Percentiles rank a stretch among this genome's conserved stretches.
Conservation (phyloP, 164 flowering plant species). For the Magnolia officinalis region DNA sequence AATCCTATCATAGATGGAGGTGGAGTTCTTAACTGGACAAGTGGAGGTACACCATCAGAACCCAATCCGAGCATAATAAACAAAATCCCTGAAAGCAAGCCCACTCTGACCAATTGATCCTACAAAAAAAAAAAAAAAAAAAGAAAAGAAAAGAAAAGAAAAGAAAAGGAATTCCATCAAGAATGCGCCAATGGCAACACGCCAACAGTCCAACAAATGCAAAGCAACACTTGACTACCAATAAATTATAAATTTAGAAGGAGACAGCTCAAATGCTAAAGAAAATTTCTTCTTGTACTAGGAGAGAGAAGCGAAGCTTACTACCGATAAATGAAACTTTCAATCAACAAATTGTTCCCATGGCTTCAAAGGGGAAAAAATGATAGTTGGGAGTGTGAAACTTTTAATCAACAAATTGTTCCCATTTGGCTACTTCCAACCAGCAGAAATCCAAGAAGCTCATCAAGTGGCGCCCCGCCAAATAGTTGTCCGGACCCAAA, state of each 20-base stretch:
- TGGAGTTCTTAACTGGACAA: slow-evolving; percentile 74
- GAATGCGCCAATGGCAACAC: neutral
- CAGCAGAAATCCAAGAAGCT: too few species aligned
- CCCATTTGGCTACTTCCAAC: too few species aligned
- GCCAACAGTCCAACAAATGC: neutral
- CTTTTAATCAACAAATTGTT: too few species aligned
- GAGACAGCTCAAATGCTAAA: neutral
- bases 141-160: too few species aligned
- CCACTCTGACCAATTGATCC: slow-evolving; percentile 95
- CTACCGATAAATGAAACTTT: neutral
- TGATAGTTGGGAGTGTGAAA: too few species aligned
- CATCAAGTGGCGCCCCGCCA: too few species aligned
- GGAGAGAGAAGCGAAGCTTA: neutral
- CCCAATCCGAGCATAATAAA: slow-evolving; percentile 81
- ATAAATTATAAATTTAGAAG: neutral
- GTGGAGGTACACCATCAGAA: slow-evolving; percentile 72
- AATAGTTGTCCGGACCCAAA: too few species aligned
- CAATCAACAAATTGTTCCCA: too few species aligned
- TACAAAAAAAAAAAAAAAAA: slow-evolving; percentile 40
- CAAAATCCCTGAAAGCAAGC: slow-evolving; percentile 67
- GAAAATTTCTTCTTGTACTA: too few species aligned
- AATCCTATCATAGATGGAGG: slow-evolving; percentile 66
- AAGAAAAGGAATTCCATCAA: neutral
- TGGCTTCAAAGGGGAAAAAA: too few species aligned
- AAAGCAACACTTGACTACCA: neutral